Evolutionary conservation across 2,329 filamentous ascomycete genomes (phyloP), one percentile per base, ranked within the genome.

Genomic region (Fusarium robinianum): DNA sequence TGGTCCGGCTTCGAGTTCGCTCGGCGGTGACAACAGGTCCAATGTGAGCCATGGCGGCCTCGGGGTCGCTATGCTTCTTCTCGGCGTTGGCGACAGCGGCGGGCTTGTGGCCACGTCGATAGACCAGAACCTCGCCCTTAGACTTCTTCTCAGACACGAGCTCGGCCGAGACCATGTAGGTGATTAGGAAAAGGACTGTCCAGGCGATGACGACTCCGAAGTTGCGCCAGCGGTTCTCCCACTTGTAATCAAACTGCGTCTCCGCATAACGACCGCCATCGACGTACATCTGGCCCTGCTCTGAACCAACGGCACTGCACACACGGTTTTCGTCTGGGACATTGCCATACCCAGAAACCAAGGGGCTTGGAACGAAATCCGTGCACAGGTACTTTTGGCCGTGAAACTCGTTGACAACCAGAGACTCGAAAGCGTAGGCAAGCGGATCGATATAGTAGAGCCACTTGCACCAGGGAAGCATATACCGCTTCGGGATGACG

Each of bases 341-440:
- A 5, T 63, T 37, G 3, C 26, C 41, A 12, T 71, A 72, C 27
- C 55, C 61, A 0, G 19, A 1, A 5, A 63, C 63, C 26, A 62
- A 1, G 8, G 36, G 31, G 42, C 8, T 36, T 0, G 79, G 79
- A 2, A 80, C 70, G 35, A 67, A 77, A 19, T 63, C 47, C 14
- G 65, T 67, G 61, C 80, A 83, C 1, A 39, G 32, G 63, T 85
- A 94, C 0, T 80, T 51, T 11, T 84, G 80, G 46, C 73, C 70
- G 56, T 83, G 69, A 63, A 95, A 95, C 66, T 96, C 90, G 67
- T 95, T 95, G 52, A 88, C 78, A 78, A 92, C 85, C 17, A 95
- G 75, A 0, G 83, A 74, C 65, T 95, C 89, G 61, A 95, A 95
- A 0, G 83, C 82, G 53, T 95, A 95, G 2, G 81, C 82, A 8